These are phyloP conservation scores for Trebouxia sp. DNA, from an alignment of 139 green algal genomes.

Conservation along the genomic window DNA sequence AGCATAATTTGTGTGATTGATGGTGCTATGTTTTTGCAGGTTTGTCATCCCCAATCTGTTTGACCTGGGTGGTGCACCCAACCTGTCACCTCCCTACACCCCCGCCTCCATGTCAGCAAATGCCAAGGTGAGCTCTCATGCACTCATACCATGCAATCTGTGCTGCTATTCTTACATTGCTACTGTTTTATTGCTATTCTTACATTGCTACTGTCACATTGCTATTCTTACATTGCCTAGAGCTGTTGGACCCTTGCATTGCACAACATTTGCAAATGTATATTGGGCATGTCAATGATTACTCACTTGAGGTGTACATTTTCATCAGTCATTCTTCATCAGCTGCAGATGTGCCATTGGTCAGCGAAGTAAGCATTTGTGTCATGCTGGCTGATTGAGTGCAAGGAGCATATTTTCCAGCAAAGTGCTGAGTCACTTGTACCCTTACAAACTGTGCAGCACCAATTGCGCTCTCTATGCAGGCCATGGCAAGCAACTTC, in stretches of 20 bases:
- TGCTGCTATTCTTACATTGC: too few species aligned
- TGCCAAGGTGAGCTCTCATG: not conserved
- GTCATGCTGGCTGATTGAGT: not conserved
- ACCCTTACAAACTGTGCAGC: not conserved
- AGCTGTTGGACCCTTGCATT: too few species aligned
- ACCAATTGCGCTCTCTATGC: not conserved
- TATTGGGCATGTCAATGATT: too few species aligned
- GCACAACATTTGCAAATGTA: too few species aligned
- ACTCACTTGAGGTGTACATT: too few species aligned
- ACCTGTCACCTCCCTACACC: conserved; percentile 13
- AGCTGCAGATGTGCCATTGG: not conserved
- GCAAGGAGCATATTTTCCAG: too few species aligned
- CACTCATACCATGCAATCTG: not conserved
- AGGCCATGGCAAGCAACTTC: conserved; percentile 10
- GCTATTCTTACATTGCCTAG: too few species aligned
- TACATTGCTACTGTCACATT: too few species aligned
- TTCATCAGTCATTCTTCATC: not conserved
- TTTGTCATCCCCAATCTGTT: conserved; percentile 14
- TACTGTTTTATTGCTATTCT: too few species aligned
- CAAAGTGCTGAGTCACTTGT: too few species aligned
- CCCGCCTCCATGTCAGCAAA: not conserved
- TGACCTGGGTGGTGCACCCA: not conserved
- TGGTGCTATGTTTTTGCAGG: conserved; percentile 2
- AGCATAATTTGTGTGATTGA: too few species aligned
- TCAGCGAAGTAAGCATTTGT: too few species aligned